Conservation (phyloP, 1,139 yeast genomes). For the Candida albicans region DNA sequence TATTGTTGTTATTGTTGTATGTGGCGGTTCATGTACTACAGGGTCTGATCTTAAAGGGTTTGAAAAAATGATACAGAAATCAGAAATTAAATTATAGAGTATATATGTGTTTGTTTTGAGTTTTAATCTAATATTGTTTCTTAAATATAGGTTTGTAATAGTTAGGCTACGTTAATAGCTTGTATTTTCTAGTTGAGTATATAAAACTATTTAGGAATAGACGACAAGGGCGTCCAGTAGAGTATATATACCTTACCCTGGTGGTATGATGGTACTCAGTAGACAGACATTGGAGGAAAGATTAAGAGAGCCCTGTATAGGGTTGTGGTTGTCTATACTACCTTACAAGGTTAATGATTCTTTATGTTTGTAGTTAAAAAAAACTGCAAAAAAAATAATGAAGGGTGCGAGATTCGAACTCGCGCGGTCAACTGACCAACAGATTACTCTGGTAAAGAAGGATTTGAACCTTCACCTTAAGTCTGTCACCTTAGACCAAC, state of each 20-base stretch:
- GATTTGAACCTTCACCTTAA: constrained; percentile 5
- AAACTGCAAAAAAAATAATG: constrained; percentile 2
- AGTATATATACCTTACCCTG: too few relatives aligned
- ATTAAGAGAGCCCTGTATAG: too few relatives aligned
- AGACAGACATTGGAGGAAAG: too few relatives aligned
- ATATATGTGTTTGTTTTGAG: neutral
- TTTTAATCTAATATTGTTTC: neutral
- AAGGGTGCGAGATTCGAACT: constrained; percentile 11
- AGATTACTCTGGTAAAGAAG: constrained; percentile 4
- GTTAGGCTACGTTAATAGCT: too few relatives aligned
- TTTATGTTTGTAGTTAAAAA: too few relatives aligned
- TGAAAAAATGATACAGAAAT: constrained; percentile 12
- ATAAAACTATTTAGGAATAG: too few relatives aligned
- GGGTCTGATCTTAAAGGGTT: constrained; percentile 17
- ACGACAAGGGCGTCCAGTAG: too few relatives aligned
- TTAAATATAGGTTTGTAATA: neutral
- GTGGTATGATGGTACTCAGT: too few relatives aligned
- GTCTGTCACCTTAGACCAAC: constrained; percentile 11
- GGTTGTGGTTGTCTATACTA: too few relatives aligned
- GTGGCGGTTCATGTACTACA: constrained; percentile 60
- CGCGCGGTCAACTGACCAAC: constrained; percentile 10
- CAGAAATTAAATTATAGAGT: constrained; percentile 16
- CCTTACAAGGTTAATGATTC: too few relatives aligned
- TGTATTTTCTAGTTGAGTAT: too few relatives aligned
- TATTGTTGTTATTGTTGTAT: constrained; percentile 56